Percentiles rank a stretch among this genome's conserved stretches.
Conservation (phyloP, 1,284 basidiomycete genomes). For the Marasmius sp. region DNA sequence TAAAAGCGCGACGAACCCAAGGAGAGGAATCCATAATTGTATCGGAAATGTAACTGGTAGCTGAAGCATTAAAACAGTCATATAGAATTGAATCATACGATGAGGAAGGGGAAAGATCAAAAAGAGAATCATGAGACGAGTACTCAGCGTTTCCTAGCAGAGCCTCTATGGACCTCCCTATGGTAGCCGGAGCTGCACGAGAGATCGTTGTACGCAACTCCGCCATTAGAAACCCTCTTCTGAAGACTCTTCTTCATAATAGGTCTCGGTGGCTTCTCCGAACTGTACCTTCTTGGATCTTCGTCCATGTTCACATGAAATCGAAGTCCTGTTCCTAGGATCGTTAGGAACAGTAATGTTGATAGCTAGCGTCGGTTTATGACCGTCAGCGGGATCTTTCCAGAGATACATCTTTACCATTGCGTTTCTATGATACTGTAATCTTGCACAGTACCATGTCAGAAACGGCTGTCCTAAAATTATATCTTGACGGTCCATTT, state of each 20-base stretch:
- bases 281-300: neutral
- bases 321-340: constrained; percentile 6
- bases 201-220: constrained; percentile 10
- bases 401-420: constrained; percentile 19
- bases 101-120: constrained; percentile 13
- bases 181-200: constrained; percentile 8
- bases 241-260: constrained; percentile 6
- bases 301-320: neutral
- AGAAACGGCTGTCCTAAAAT: constrained; percentile 32
- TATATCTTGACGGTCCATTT: constrained; percentile 17
- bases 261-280: constrained; percentile 13
- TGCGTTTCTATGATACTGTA: constrained; percentile 19
- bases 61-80: neutral
- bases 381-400: constrained; percentile 13
- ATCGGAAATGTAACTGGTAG: neutral
- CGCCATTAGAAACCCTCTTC: constrained; percentile 16
- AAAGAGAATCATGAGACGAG: constrained; percentile 15
- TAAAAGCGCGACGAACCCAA: constrained; percentile 18
- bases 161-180: constrained; percentile 17
- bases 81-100: constrained; percentile 17
- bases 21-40: constrained; percentile 28
- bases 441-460: constrained; percentile 20
- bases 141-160: constrained; percentile 15
- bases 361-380: constrained; percentile 2
- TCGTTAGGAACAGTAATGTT: constrained; percentile 14